These are phyloP conservation scores for Phytophthora pisi DNA, from an alignment of 352 stramenopile genomes.

Conservation along the genomic window DNA sequence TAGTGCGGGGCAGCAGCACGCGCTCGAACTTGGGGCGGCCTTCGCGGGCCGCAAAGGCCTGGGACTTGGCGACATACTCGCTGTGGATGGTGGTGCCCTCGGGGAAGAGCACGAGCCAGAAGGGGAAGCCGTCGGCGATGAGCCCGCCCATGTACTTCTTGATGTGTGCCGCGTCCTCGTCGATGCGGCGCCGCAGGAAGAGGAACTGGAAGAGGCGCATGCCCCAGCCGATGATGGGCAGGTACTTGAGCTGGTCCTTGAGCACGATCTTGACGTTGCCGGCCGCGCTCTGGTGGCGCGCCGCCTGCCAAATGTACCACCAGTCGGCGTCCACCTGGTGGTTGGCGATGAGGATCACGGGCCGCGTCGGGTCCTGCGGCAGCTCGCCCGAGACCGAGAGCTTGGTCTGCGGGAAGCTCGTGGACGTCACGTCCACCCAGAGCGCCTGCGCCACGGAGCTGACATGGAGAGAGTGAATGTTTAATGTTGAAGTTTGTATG, in stretches of 20 bases:
- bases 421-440: constrained; percentile 89
- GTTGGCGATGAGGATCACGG: constrained; percentile 91
- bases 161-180: constrained; percentile 74
- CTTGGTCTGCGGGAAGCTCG: constrained; percentile 84
- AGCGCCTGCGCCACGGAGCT: constrained; percentile 68
- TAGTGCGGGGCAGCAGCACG: constrained; percentile 91
- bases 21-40: constrained; percentile 89
- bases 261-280: constrained; percentile 93
- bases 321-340: constrained; percentile 94
- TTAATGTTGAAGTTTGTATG: constrained; percentile 10
- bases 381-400: constrained; percentile 87
- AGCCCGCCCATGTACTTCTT: constrained; percentile 80
- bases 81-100: constrained; percentile 92
- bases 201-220: constrained; percentile 92
- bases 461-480: not conserved
- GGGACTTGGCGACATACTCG: constrained; percentile 89
- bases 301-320: constrained; percentile 93
- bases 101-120: constrained; percentile 91
- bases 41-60: constrained; percentile 78
- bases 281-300: constrained; percentile 57
- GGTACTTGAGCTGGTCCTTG: constrained; percentile 90
- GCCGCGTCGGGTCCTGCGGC: constrained; percentile 70
- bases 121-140: constrained; percentile 83
- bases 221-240: constrained; percentile 90
- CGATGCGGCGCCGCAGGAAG: constrained; percentile 86